A percentile compares a stretch with the other conserved stretches of the same genome.
phyloP scores from a whole-genome alignment of 306 rosid genomes.

The Vigna trinervia region DNA sequence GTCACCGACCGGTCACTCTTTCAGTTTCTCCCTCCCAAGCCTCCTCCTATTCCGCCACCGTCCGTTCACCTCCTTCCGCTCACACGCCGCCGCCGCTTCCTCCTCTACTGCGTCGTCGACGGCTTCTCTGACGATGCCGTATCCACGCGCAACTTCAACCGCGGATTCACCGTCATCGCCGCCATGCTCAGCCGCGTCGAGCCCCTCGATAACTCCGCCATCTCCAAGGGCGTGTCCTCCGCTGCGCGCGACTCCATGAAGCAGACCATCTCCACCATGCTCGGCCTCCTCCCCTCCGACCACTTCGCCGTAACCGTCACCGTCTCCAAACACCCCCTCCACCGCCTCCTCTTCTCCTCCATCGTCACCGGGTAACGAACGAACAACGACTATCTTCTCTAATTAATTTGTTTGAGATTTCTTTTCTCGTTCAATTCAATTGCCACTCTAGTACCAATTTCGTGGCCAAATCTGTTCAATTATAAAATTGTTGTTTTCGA shows the following conservation, averaged over 20 bases:
- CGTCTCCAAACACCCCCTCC: slow-evolving; percentile 69
- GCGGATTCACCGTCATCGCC: slow-evolving; percentile 86
- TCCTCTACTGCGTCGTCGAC: slow-evolving; percentile 68
- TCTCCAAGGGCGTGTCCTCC: slow-evolving; percentile 85
- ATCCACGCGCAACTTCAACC: slow-evolving; percentile 79
- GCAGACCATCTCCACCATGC: slow-evolving; percentile 94
- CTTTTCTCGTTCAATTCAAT: not conserved
- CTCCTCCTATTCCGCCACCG: slow-evolving; percentile 35
- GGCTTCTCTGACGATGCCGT: slow-evolving; percentile 90
- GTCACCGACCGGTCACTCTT: slow-evolving; percentile 54
- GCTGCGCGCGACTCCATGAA: slow-evolving; percentile 89
- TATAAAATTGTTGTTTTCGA: not conserved
- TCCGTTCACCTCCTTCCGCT: slow-evolving; percentile 19
- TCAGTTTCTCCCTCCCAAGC: slow-evolving; percentile 56
- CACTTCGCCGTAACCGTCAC: slow-evolving; percentile 79
- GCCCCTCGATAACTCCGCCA: slow-evolving; percentile 81
- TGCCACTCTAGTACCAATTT: not conserved
- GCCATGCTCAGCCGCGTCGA: slow-evolving; percentile 84
- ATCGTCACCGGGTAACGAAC: slow-evolving; percentile 84
- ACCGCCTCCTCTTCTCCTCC: slow-evolving; percentile 82
- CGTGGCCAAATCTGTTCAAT: not conserved
- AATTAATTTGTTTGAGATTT: not conserved
- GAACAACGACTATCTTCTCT: not conserved
- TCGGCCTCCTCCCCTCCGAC: slow-evolving; percentile 89
- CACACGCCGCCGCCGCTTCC: slow-evolving; percentile 41